phyloP scores from a whole-genome alignment of 148 eudicot species.

The Drosera capensis region DNA sequence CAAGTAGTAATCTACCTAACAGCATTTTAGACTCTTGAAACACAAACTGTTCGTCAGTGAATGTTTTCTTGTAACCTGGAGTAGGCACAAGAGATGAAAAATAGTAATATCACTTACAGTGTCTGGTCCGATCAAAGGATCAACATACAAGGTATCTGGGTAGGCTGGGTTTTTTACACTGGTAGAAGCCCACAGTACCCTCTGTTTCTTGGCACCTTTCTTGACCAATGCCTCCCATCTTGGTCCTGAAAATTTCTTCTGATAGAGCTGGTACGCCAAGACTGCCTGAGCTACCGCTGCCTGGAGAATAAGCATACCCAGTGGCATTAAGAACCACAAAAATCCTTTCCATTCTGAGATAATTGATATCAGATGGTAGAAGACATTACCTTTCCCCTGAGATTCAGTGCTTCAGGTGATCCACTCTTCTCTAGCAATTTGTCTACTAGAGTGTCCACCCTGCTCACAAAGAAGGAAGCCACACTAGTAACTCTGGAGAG shows the following conservation, averaged over 20 bases:
- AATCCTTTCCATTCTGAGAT: too few relatives aligned
- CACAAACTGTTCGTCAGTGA: too few relatives aligned
- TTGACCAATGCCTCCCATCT: constrained; percentile 95
- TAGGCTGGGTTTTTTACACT: constrained; percentile 96
- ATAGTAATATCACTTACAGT: constrained; percentile 57
- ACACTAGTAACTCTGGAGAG: constrained; percentile 92
- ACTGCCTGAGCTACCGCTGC: constrained; percentile 97
- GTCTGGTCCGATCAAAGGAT: constrained; percentile 88
- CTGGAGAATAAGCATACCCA: too few relatives aligned
- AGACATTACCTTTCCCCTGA: constrained; percentile 73
- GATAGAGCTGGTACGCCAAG: constrained; percentile 77
- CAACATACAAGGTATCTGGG: constrained; percentile 84
- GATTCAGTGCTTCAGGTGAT: constrained; percentile 83
- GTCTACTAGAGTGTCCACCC: constrained; percentile 84
- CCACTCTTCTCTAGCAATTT: constrained; percentile 92
- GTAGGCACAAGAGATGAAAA: constrained; percentile 2
- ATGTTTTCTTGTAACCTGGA: too few relatives aligned
- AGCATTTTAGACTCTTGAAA: too few relatives aligned
- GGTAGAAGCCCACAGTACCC: constrained; percentile 93
- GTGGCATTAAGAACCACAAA: too few relatives aligned
- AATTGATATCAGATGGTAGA: too few relatives aligned
- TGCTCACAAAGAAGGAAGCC: constrained; percentile 96
- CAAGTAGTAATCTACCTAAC: too few relatives aligned
- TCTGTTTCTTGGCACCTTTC: constrained; percentile 98
- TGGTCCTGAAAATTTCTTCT: constrained; percentile 92